phyloP scores from a whole-genome alignment of 495 filamentous ascomycete genomes.

The Parathielavia hyrcaniae region DNA sequence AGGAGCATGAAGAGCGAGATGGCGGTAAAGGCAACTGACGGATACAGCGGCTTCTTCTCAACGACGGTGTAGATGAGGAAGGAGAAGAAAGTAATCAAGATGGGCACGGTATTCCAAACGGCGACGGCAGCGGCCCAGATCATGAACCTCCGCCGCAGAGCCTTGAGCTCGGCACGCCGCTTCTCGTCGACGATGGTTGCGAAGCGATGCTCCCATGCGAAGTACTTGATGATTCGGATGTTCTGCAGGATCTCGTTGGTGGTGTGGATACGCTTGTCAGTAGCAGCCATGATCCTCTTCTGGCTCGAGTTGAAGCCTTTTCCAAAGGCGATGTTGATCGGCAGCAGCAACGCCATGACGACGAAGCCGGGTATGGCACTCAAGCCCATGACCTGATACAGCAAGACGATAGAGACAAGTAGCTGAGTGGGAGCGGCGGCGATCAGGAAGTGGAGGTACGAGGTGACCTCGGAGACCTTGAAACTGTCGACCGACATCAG shows the following conservation, averaged over 20 bases:
- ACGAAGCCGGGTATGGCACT: constrained; percentile 90
- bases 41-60: constrained; percentile 81
- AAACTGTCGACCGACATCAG: constrained; percentile 99
- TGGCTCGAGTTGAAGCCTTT: constrained; percentile 76
- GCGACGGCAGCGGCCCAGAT: constrained; percentile 87
- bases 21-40: constrained; percentile 93
- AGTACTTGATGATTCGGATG: constrained; percentile 99
- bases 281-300: constrained; percentile 85
- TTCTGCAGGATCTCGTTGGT: constrained; percentile 98
- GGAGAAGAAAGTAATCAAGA: constrained; percentile 91
- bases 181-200: constrained; percentile 82
- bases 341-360: constrained; percentile 84
- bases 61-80: constrained; percentile 90
- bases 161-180: constrained; percentile 67
- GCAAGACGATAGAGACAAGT: constrained; percentile 58
- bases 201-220: constrained; percentile 96
- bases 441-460: constrained; percentile 87
- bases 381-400: constrained; percentile 84
- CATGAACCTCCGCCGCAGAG: constrained; percentile 75
- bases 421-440: constrained; percentile 80
- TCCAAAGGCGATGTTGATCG: constrained; percentile 81
- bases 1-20: constrained; percentile 95
- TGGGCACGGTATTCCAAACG: constrained; percentile 92
- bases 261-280: constrained; percentile 91
- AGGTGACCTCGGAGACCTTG: constrained; percentile 89